Evolutionary conservation across 2,329 filamentous ascomycete genomes (phyloP).

Genomic region (Neopestalotiopsis sp.): DNA sequence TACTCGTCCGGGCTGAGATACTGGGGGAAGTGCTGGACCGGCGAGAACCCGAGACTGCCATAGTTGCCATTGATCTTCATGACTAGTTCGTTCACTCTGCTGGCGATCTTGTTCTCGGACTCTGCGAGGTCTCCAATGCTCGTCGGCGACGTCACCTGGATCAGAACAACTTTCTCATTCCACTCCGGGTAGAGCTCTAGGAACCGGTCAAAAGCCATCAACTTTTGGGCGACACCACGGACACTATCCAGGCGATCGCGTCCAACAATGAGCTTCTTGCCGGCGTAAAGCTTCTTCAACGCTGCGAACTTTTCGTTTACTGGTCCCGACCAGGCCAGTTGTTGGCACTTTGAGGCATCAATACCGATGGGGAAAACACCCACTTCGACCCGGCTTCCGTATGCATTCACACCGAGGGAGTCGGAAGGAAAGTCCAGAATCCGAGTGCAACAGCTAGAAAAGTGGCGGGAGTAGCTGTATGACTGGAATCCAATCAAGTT

Average conservation of each 20-base stretch:
- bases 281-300: constrained; percentile 79
- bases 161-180: constrained; percentile 89
- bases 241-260: constrained; percentile 93
- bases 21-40: constrained; percentile 93
- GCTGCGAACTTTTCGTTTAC: constrained; percentile 75
- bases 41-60: constrained; percentile 86
- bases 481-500: constrained; percentile 97
- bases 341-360: constrained; percentile 80
- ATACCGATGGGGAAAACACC: constrained; percentile 96
- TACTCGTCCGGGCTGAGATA: constrained; percentile 91
- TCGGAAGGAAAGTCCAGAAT: constrained; percentile 91
- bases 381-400: constrained; percentile 86
- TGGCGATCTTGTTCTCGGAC: constrained; percentile 79
- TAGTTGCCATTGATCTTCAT: constrained; percentile 90
- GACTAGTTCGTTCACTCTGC: constrained; percentile 88
- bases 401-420: constrained; percentile 83
- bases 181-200: constrained; percentile 89
- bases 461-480: constrained; percentile 93
- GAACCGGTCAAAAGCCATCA: constrained; percentile 93
- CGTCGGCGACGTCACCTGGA: constrained; percentile 92
- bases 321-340: constrained; percentile 72
- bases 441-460: constrained; percentile 90
- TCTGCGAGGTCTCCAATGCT: constrained; percentile 81
- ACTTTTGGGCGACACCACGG: constrained; percentile 91
- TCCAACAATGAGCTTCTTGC: constrained; percentile 93